Conservation (phyloP, 139 green algal genomes). For the Desmodesmus armatus region DNA sequence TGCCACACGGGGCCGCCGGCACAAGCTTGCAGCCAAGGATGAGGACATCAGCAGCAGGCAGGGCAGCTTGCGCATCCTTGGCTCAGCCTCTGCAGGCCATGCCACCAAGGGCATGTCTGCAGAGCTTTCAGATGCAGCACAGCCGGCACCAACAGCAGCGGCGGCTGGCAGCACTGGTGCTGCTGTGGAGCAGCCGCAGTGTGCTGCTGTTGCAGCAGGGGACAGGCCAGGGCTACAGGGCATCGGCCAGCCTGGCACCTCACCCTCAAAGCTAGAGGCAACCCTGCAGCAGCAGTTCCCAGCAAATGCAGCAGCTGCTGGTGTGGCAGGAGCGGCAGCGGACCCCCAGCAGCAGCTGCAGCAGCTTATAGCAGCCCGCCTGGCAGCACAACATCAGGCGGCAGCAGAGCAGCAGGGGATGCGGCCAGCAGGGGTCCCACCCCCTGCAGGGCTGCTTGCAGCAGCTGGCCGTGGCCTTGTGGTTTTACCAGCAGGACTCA, state of each 20-base stretch:
- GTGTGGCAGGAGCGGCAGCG: too few species aligned
- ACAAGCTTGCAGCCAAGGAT: constrained; percentile 25
- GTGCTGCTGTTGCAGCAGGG: neutral
- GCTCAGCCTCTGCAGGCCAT: neutral
- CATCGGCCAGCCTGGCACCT: too few species aligned
- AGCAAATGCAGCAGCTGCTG: too few species aligned
- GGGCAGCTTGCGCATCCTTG: constrained; percentile 29
- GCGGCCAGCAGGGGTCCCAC: neutral
- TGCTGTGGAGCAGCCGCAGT: neutral
- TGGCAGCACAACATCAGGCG: too few species aligned
- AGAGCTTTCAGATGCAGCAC: constrained; percentile 40
- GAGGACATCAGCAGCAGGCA: constrained; percentile 37
- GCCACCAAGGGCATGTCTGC: constrained; percentile 26
- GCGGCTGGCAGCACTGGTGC: neutral
- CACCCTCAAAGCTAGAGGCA: too few species aligned
- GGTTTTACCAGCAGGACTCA: neutral
- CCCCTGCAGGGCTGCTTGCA: neutral
- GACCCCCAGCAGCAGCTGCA: too few species aligned
- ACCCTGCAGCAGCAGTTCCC: too few species aligned
- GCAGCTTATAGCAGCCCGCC: neutral
- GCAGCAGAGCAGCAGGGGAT: constrained; percentile 11
- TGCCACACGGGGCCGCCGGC: neutral
- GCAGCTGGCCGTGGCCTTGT: neutral
- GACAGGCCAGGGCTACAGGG: too few species aligned
- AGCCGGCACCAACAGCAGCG: constrained; percentile 24